Conservation (phyloP, 257 asterid species). For the Capsicum baccatum region DNA sequence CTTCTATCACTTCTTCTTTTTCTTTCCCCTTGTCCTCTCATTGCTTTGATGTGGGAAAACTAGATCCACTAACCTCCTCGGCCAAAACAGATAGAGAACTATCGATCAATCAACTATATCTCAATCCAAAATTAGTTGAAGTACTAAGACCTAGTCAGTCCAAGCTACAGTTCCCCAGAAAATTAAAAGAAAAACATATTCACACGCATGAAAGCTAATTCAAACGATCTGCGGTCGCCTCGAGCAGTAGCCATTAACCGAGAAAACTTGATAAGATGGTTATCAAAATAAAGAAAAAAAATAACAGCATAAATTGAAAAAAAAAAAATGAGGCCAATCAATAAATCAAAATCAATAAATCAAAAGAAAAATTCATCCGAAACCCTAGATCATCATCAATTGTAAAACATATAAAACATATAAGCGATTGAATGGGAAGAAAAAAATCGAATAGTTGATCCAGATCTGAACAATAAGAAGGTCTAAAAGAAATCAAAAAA, state of each 20-base stretch:
- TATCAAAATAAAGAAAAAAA: not conserved
- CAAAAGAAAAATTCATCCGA: not conserved
- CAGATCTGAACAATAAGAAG: constrained; percentile 16
- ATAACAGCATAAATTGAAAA: not conserved
- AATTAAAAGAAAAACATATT: not conserved
- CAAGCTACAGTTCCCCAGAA: not conserved
- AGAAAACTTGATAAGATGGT: not conserved
- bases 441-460: not conserved
- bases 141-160: not conserved
- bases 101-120: not conserved
- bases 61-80: not conserved
- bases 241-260: not conserved
- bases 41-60: not conserved
- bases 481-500: not conserved
- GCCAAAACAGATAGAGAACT: not conserved
- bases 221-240: not conserved
- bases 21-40: not conserved
- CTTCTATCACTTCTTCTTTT: not conserved
- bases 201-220: constrained; percentile 14
- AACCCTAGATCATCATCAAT: constrained; percentile 23
- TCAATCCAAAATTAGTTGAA: not conserved
- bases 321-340: not conserved
- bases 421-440: not conserved
- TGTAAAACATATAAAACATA: not conserved
- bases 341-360: not conserved